These are phyloP conservation scores for Geranium brycei DNA, from an alignment of 345 rosid genomes.

Conservation along the genomic window DNA sequence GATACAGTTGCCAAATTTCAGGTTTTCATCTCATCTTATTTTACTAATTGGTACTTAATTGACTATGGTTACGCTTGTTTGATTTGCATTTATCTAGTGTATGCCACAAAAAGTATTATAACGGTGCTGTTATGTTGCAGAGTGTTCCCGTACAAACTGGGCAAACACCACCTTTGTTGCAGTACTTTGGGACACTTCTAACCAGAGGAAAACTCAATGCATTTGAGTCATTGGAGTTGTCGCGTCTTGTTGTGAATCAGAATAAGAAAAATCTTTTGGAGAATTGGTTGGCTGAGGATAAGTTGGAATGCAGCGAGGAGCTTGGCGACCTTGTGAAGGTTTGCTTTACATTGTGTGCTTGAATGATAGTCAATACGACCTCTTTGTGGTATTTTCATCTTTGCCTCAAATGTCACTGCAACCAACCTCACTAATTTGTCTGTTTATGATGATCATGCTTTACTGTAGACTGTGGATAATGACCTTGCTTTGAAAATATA, in stretches of 20 bases:
- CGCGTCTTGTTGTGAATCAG: slow-evolving; percentile 97
- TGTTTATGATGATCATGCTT: background rate
- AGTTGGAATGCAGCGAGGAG: slow-evolving; percentile 96
- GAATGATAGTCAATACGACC: background rate
- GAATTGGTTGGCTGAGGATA: slow-evolving; percentile 97
- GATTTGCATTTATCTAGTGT: background rate
- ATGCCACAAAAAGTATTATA: background rate
- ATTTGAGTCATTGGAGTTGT: slow-evolving; percentile 90
- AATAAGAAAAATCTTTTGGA: slow-evolving; percentile 93
- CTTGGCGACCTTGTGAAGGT: slow-evolving; percentile 99
- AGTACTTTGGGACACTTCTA: slow-evolving; percentile 93
- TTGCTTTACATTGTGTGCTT: slow-evolving; percentile 10
- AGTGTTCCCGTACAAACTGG: slow-evolving; percentile 99
- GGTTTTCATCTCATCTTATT: slow-evolving; percentile 29
- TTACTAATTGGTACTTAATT: background rate
- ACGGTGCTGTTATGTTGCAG: slow-evolving; percentile 23
- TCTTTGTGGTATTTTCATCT: background rate
- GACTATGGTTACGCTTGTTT: background rate
- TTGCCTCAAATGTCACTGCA: background rate
- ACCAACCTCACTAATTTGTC: background rate
- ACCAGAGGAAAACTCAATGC: slow-evolving; percentile 94
- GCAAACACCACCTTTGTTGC: slow-evolving; percentile 93
- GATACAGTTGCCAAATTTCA: slow-evolving; percentile 97
- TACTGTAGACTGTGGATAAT: slow-evolving; percentile 83
- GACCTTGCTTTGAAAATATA: slow-evolving; percentile 89